phyloP scores from a whole-genome alignment of 225 moss, liverwort and hornwort species.

The Physcomitrellopsis africana region DNA sequence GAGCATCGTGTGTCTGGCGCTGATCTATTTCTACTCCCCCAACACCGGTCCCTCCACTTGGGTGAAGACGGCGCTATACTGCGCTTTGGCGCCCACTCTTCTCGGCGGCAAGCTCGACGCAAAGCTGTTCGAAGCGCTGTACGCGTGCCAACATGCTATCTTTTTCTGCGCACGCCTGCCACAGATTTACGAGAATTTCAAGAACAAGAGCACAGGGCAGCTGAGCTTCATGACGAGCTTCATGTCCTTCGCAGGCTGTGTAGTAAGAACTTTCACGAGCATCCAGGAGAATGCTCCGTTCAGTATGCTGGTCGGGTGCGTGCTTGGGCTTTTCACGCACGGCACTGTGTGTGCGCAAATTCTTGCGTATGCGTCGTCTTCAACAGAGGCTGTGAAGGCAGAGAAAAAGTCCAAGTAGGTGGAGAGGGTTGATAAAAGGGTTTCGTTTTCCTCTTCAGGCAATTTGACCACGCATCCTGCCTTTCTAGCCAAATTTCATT shows the following conservation, averaged over 20 bases:
- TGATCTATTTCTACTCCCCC: conserved; percentile 82
- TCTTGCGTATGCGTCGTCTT: conserved; percentile 38
- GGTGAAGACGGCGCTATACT: conserved; percentile 84
- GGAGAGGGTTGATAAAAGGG: background rate
- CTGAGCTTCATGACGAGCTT: conserved; percentile 82
- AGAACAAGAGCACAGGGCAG: conserved; percentile 83
- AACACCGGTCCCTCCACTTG: conserved; percentile 48
- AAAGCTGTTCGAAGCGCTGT: conserved; percentile 63
- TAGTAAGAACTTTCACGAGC: conserved; percentile 78
- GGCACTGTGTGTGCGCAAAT: conserved; percentile 80
- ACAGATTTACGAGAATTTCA: conserved; percentile 79
- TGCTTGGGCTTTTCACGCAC: conserved; percentile 74
- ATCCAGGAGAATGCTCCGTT: conserved; percentile 80
- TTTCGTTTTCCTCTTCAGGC: background rate
- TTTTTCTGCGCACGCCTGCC: conserved; percentile 77
- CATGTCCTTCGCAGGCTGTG: conserved; percentile 69
- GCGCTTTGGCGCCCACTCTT: conserved; percentile 71
- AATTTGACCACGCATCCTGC: background rate
- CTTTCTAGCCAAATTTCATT: background rate
- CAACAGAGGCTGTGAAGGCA: conserved; percentile 9
- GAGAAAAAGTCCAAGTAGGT: conserved; percentile 34
- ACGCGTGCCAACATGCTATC: conserved; percentile 83
- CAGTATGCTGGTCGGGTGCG: conserved; percentile 75
- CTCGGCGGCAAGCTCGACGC: conserved; percentile 72
- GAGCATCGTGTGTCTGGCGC: conserved; percentile 56